phyloP scores from a whole-genome alignment of 1,284 basidiomycete species.

The Volvariella volvacea region DNA sequence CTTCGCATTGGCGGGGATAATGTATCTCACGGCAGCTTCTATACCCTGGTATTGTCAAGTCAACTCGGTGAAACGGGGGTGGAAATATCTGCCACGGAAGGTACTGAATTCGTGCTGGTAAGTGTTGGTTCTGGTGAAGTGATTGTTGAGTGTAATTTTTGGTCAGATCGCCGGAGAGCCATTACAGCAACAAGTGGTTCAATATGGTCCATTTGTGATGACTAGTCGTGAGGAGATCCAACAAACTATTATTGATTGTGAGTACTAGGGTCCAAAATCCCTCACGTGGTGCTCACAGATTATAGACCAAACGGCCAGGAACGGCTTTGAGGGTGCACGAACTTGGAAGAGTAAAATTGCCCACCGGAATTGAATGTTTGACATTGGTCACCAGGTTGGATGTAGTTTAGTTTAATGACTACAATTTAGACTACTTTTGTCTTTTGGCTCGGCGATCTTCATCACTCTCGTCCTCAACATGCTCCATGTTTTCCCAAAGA shows the following conservation, averaged over 20 bases:
- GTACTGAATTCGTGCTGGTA: conserved; percentile 70
- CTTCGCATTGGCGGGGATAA: conserved; percentile 54
- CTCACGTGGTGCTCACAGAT: background rate
- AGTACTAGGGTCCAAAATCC: conserved; percentile 16
- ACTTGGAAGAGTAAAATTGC: conserved; percentile 85
- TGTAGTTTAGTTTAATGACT: background rate
- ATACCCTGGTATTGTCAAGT: conserved; percentile 75
- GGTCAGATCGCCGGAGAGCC: conserved; percentile 78
- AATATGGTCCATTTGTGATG: conserved; percentile 88
- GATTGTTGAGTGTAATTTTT: background rate
- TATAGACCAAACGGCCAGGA: conserved; percentile 63
- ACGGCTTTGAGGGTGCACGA: conserved; percentile 90
- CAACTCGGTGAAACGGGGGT: conserved; percentile 55
- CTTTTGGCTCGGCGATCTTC: conserved; percentile 11
- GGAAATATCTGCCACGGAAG: conserved; percentile 45
- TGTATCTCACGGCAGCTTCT: conserved; percentile 48
- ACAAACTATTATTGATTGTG: conserved; percentile 79
- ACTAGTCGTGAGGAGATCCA: conserved; percentile 76
- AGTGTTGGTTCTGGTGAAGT: conserved; percentile 16
- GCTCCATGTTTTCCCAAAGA: conserved; percentile 47
- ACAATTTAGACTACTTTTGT: conserved; percentile 7
- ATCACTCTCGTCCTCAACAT: conserved; percentile 33
- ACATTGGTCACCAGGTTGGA: too few relatives aligned
- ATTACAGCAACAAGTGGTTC: conserved; percentile 81
- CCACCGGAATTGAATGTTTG: background rate